Conservation (phyloP, 176 grass and related monocot genomes). For the Juncus effusus region DNA sequence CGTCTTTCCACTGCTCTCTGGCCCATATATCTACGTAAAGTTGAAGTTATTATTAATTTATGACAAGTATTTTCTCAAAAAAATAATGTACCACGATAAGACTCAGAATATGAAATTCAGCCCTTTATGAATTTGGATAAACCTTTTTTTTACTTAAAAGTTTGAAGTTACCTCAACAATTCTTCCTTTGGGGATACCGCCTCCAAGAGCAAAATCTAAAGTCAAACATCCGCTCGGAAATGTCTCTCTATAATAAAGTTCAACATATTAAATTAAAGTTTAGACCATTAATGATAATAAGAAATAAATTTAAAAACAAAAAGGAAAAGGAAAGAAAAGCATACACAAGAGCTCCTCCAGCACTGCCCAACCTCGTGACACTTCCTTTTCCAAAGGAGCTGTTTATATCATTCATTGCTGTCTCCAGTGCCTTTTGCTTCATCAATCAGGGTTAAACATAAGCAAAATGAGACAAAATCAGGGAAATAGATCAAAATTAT, state of each 20-base stretch:
- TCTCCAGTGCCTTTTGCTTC: conserved; percentile 92
- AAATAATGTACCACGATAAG: too few relatives aligned
- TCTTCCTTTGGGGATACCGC: conserved; percentile 95
- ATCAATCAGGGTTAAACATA: conserved; percentile 25
- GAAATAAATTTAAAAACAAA: background rate
- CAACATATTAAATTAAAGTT: conserved; percentile 17
- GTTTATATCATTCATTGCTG: conserved; percentile 97
- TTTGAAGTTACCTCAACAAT: conserved; percentile 76
- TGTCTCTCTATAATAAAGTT: conserved; percentile 54
- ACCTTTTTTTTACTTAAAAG: conserved; percentile 23
- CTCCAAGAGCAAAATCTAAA: conserved; percentile 93
- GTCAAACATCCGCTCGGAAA: conserved; percentile 97
- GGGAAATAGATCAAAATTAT: background rate
- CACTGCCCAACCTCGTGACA: conserved; percentile 93
- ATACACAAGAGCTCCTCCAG: conserved; percentile 91
- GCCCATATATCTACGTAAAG: conserved; percentile 68
- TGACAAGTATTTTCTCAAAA: too few relatives aligned
- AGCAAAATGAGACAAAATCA: conserved; percentile 28
- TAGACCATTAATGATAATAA: conserved; percentile 16
- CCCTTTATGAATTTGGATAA: background rate
- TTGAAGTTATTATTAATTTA: background rate
- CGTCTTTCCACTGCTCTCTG: conserved; percentile 98
- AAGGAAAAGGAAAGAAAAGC: conserved; percentile 17
- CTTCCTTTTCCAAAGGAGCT: conserved; percentile 97
- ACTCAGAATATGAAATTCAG: background rate